Evolutionary conservation across 805 yeast genomes (phyloP).

Genomic region (Saccharomycopsis capsularis): DNA sequence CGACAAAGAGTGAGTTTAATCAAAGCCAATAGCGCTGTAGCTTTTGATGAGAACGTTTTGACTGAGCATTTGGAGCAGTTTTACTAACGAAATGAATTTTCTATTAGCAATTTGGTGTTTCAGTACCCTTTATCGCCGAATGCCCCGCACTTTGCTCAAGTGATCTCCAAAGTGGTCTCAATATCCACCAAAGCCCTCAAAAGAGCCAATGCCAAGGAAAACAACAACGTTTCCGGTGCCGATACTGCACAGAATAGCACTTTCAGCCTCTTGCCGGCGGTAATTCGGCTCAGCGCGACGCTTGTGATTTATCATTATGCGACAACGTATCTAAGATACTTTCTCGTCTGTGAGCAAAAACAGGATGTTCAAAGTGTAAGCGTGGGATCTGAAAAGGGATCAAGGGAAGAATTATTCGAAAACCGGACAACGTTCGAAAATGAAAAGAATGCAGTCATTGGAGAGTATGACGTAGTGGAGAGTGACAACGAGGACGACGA

Average conservation of each 20-base stretch:
- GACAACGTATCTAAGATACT: slow-evolving; percentile 12
- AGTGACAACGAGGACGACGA: slow-evolving; percentile 21
- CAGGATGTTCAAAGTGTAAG: neutral
- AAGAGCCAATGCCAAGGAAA: slow-evolving; percentile 4
- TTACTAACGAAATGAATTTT: too few relatives aligned
- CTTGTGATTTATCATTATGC: slow-evolving; percentile 11
- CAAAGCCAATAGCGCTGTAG: too few relatives aligned
- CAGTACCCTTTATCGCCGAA: slow-evolving; percentile 32
- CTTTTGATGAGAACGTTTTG: too few relatives aligned
- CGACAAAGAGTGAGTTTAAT: too few relatives aligned
- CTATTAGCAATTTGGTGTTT: slow-evolving; percentile 31
- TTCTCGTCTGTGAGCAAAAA: slow-evolving; percentile 8
- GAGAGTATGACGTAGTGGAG: slow-evolving; percentile 16
- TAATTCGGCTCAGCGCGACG: slow-evolving; percentile 3
- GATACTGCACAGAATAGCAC: slow-evolving; percentile 21
- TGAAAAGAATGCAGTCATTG: slow-evolving; percentile 16
- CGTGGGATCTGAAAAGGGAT: slow-evolving; percentile 1
- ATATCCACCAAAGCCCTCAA: slow-evolving; percentile 22
- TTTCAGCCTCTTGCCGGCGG: slow-evolving; percentile 1
- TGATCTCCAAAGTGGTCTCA: slow-evolving; percentile 25
- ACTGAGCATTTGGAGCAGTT: too few relatives aligned
- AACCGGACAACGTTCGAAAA: slow-evolving; percentile 15
- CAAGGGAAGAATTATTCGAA: neutral
- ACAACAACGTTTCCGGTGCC: slow-evolving; percentile 20
- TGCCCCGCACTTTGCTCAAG: slow-evolving; percentile 29